Evolutionary conservation across 208 protist species (phyloP).

Genomic region (Novymonas esmeraldas): DNA sequence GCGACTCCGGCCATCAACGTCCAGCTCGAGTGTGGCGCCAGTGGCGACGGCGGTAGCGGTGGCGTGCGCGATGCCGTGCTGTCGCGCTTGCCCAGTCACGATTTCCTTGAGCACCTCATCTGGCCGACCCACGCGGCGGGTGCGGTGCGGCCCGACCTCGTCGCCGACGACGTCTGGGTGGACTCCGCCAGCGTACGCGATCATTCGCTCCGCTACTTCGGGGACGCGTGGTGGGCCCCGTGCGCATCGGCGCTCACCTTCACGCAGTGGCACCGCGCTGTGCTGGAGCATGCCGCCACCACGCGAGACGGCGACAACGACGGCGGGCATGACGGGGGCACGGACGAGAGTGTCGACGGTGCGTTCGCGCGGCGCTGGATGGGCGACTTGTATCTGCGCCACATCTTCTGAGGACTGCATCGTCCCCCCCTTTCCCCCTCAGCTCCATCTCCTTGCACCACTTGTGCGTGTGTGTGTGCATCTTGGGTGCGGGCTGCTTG

Average conservation of each 20-base stretch:
- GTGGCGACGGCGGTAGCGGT: not conserved
- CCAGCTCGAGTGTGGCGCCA: conserved; percentile 3
- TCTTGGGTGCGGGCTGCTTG: too few species aligned
- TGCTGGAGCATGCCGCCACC: not conserved
- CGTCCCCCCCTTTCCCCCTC: too few species aligned
- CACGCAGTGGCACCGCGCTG: conserved; percentile 2
- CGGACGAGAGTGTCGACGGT: not conserved
- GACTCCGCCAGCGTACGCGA: conserved; percentile 23
- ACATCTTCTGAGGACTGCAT: too few species aligned
- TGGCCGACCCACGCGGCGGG: conserved; percentile 17
- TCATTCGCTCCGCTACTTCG: conserved; percentile 32
- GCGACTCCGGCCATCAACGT: conserved; percentile 15
- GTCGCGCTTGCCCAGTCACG: conserved; percentile 9
- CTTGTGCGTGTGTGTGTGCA: too few species aligned
- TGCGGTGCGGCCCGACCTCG: conserved; percentile 15
- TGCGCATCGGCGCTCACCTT: conserved; percentile 1
- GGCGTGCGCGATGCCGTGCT: not conserved
- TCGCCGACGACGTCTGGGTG: conserved; percentile 55
- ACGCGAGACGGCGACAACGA: not conserved
- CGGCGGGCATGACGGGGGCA: not conserved
- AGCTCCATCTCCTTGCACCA: too few species aligned
- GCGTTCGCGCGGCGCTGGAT: not conserved
- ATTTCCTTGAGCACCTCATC: conserved; percentile 39
- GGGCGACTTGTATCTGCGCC: not conserved
- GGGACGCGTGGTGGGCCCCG: conserved; percentile 47